Conservation (phyloP, 2,329 filamentous ascomycete genomes). For the Neoascochyta sp. region DNA sequence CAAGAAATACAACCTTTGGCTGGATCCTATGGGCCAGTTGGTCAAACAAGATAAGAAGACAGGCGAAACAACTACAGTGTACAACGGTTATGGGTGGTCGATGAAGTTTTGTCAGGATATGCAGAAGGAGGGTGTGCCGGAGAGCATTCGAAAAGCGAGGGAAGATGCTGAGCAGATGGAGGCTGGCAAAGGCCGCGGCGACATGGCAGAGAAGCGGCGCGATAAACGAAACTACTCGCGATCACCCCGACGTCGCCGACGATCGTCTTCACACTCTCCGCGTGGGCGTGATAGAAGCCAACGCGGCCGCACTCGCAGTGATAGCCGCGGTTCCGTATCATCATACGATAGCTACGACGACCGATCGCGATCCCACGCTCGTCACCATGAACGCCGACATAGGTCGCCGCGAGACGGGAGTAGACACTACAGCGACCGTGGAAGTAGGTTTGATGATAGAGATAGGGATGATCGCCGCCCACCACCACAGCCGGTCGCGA, state of each 20-base stretch:
- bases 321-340: slow-evolving; percentile 13
- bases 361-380: slow-evolving; percentile 14
- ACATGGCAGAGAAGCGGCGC: slow-evolving; percentile 6
- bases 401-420: slow-evolving; percentile 9
- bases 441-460: slow-evolving; percentile 7
- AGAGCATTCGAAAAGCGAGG: slow-evolving; percentile 19
- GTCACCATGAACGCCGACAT: slow-evolving; percentile 9
- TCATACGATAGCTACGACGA: slow-evolving; percentile 11
- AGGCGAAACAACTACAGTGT: slow-evolving; percentile 60
- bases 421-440: slow-evolving; percentile 7
- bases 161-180: slow-evolving; percentile 18
- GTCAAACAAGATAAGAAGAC: slow-evolving; percentile 63
- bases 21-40: slow-evolving; percentile 72
- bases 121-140: slow-evolving; percentile 48
- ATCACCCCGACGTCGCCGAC: slow-evolving; percentile 11
- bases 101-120: slow-evolving; percentile 75
- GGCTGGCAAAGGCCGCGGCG: slow-evolving; percentile 1
- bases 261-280: slow-evolving; percentile 15
- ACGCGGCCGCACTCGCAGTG: slow-evolving; percentile 11
- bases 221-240: slow-evolving; percentile 8
- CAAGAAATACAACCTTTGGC: slow-evolving; percentile 44
- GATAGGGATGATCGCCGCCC: slow-evolving; percentile 8
- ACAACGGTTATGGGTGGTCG: slow-evolving; percentile 89
- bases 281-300: slow-evolving; percentile 10
- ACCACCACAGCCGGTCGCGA: slow-evolving; percentile 7